Percentiles rank a stretch among this genome's conserved stretches.
Evolutionary conservation across 116 monocot genomes (phyloP).

Genomic region (Iris pallida): DNA sequence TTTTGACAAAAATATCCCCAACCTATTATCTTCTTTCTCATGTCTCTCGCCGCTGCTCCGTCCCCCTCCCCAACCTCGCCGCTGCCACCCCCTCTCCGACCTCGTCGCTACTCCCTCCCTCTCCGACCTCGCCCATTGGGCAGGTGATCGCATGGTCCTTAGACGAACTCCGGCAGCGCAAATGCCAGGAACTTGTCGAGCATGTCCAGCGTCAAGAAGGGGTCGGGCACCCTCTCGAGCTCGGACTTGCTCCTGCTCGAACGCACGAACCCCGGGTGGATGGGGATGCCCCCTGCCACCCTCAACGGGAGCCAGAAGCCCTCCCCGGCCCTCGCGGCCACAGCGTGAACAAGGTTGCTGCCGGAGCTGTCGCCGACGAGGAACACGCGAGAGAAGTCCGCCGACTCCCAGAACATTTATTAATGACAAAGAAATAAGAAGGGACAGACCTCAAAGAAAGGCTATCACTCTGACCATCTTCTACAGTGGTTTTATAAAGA

Average conservation of each 20-base stretch:
- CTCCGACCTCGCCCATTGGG: too few species aligned
- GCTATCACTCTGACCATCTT: conserved; percentile 5
- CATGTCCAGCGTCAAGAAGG: conserved; percentile 74
- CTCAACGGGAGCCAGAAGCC: conserved; percentile 47
- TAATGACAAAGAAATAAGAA: too few species aligned
- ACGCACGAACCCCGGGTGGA: conserved; percentile 79
- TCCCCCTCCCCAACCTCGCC: too few species aligned
- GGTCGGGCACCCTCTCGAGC: conserved; percentile 17
- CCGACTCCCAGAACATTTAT: too few species aligned
- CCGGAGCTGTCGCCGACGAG: conserved; percentile 88
- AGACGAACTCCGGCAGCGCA: conserved; percentile 54
- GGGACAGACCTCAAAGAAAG: conserved; percentile 30
- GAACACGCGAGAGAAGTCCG: conserved; percentile 63
- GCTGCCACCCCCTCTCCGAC: too few species aligned
- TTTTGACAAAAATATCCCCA: too few species aligned
- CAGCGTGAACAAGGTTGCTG: conserved; percentile 62
- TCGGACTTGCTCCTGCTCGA: conserved; percentile 63
- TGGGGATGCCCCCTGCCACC: conserved; percentile 48
- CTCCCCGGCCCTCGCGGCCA: conserved; percentile 37
- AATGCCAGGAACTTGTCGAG: conserved; percentile 57
- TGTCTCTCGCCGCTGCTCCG: too few species aligned
- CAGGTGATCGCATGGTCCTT: too few species aligned
- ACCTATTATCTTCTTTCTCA: too few species aligned
- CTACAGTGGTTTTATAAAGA: conserved; percentile 4
- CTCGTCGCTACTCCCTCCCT: too few species aligned